These are phyloP conservation scores for Secale cereale DNA, from an alignment of 176 grass and related monocot species.

Conservation along the genomic window DNA sequence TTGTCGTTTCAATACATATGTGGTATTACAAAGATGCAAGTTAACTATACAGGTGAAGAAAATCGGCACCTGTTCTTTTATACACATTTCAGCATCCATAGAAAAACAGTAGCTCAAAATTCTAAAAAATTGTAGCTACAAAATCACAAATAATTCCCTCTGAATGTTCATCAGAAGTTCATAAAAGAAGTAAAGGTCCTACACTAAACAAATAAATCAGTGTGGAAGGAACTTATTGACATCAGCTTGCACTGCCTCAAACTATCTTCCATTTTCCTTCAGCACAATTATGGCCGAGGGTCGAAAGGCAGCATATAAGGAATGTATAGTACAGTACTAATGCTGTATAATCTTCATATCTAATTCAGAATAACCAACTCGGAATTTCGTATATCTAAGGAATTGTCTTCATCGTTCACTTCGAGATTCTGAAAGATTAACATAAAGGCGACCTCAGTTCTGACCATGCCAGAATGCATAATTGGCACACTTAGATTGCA, in stretches of 20 bases:
- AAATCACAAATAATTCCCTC: background rate
- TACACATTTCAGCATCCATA: background rate
- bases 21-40: background rate
- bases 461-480: background rate
- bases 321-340: background rate
- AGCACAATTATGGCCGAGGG: background rate
- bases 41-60: background rate
- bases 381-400: background rate
- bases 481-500: background rate
- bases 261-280: constrained; percentile 13
- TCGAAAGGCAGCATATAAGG: background rate
- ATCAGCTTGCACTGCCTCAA: background rate
- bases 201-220: background rate
- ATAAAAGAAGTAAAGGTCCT: background rate
- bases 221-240: background rate
- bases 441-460: background rate
- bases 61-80: background rate
- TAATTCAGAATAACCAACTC: background rate
- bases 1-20: background rate
- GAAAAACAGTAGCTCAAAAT: background rate
- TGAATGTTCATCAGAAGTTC: background rate
- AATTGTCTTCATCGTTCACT: background rate
- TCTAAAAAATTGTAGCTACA: background rate
- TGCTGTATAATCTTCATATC: background rate
- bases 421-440: background rate